These are phyloP conservation scores for Abelmoschus esculentus DNA, from an alignment of 345 rosid species.

Conservation along the genomic window DNA sequence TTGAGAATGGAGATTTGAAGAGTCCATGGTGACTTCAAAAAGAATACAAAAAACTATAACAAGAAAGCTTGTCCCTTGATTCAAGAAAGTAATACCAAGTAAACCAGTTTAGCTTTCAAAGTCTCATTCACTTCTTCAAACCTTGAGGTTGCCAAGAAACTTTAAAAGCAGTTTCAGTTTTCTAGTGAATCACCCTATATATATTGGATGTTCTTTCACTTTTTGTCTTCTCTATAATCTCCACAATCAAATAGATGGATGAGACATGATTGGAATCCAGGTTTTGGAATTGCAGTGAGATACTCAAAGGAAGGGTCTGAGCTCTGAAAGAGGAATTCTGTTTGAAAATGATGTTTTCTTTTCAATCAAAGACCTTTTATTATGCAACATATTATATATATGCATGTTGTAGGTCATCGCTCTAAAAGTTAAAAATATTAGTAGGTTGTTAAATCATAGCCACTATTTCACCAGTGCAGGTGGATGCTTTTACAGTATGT, in stretches of 20 bases:
- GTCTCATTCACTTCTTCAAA: background rate
- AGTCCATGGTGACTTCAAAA: slow-evolving; percentile 17
- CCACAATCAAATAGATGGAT: background rate
- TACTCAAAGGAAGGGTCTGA: background rate
- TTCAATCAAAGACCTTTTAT: background rate
- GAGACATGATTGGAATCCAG: background rate
- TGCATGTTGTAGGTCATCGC: slow-evolving; percentile 5
- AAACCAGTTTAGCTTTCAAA: background rate
- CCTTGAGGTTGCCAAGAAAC: background rate
- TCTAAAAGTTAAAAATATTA: background rate
- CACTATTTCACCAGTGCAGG: background rate
- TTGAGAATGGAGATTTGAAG: slow-evolving; percentile 21
- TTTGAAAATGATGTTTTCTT: background rate
- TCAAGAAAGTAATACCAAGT: no score
- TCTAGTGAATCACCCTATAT: slow-evolving; percentile 2
- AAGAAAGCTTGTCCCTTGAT: background rate
- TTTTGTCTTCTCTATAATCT: background rate
- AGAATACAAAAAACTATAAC: no score
- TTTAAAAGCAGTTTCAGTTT: slow-evolving; percentile 1
- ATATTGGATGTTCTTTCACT: background rate
- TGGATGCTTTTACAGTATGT: background rate
- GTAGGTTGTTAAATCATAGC: slow-evolving; percentile 1
- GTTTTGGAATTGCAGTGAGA: background rate
- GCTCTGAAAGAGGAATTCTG: background rate
- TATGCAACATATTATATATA: background rate